These are phyloP conservation scores for Spencermartinsiella europaea DNA, from an alignment of 805 yeast species.

Conservation along the genomic window DNA sequence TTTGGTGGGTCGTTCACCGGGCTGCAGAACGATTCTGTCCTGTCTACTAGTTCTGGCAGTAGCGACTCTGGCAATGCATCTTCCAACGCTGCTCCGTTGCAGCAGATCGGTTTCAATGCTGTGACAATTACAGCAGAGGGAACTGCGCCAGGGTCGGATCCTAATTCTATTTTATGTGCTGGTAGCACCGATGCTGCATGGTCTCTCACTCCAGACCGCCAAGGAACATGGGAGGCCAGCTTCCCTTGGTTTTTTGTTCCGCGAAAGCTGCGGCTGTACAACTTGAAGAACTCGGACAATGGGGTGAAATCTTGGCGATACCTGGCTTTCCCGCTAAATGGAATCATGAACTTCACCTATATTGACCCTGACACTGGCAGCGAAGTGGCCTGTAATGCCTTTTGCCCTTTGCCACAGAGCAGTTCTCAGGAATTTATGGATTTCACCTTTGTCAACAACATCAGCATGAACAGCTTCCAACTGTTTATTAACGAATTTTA, in stretches of 20 bases:
- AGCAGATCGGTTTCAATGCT: conserved; percentile 21
- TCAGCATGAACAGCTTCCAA: conserved; percentile 57
- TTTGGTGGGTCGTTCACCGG: conserved; percentile 76
- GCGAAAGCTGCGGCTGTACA: conserved; percentile 65
- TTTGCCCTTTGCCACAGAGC: conserved; percentile 64
- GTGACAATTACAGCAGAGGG: conserved; percentile 24
- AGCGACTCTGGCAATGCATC: conserved; percentile 3
- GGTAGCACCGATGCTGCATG: conserved; percentile 40
- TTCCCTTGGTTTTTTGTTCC: conserved; percentile 58
- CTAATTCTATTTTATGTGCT: conserved; percentile 53
- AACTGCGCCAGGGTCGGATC: conserved; percentile 16
- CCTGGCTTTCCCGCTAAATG: conserved; percentile 68
- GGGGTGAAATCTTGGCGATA: conserved; percentile 59
- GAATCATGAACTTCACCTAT: conserved; percentile 89
- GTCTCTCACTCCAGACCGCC: conserved; percentile 42
- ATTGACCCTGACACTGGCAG: conserved; percentile 64
- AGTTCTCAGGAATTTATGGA: conserved; percentile 58
- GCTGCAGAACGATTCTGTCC: conserved; percentile 44
- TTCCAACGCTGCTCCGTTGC: conserved; percentile 34
- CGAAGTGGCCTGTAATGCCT: conserved; percentile 71
- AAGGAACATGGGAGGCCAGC: conserved; percentile 62
- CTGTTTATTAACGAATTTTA: conserved; percentile 62
- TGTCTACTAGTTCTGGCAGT: conserved; percentile 7
- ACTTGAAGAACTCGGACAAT: conserved; percentile 48
- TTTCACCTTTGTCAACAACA: conserved; percentile 67